Evolutionary conservation across 768 basidiomycete genomes (phyloP), one percentile per base, ranked within the genome.

Genomic region (Kwoniella pini): DNA sequence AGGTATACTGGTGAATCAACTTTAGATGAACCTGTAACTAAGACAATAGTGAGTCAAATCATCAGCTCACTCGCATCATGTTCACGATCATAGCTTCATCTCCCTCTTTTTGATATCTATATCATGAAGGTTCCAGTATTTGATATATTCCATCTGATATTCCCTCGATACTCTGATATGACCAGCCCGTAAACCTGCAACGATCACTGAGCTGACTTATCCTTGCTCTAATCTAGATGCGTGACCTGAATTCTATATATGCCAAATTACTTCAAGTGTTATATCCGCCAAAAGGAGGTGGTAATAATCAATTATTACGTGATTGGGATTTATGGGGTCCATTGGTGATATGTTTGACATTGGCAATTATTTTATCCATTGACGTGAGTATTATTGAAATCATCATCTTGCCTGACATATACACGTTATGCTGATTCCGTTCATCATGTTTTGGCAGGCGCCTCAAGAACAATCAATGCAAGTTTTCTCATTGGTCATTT

Each of bases 291-390:
- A 79, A 88, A 57, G 84, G 84, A 63, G 82, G 86, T 7, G 82
- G 86, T 6, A 85, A 85, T 11, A 86, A 90, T 48, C 92, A 93
- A 80, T 89, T 93, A 4, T 80, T 93, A 45, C 92, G 92, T 65
- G 94, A 97, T 75, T 98, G 94, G 95, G 95, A 98, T 79, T 83
- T 98, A 24, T 98, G 95, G 95, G 94, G 94, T 2, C 94, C 94
- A 11, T 82, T 97, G 2, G 82, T 97, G 24, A 69, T 72, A 51
- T 70, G 68, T 53, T 53, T 73, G 13, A 64, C 69, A 26, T 60
- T 73, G 10, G 70, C 71, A 33, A 68, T 73, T 51, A 62, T 71
- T 31, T 57, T 76, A 2, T 72, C 68, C 1, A 33, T 72, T 15
- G 71, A 77, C 28, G 70, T 73, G 48, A 62, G 65, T 64, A 28